These are phyloP conservation scores for Penicillium arizonense DNA, from an alignment of 495 filamentous ascomycete species.

Conservation along the genomic window DNA sequence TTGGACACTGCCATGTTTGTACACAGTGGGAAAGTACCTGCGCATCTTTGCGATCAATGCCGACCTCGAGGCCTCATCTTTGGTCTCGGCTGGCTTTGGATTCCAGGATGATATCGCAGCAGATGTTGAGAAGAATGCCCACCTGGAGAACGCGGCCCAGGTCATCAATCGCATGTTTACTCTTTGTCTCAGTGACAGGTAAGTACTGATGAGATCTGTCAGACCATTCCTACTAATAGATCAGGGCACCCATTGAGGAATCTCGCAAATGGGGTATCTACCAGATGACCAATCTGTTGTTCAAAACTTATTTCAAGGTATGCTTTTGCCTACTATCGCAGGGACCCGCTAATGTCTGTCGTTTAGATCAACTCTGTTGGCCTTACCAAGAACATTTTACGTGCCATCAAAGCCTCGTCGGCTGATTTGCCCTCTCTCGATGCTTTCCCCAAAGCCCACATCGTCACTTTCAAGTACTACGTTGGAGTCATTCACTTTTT, in stretches of 20 bases:
- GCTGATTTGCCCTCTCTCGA: slow-evolving; percentile 74
- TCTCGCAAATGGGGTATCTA: slow-evolving; percentile 98
- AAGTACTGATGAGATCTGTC: slow-evolving; percentile 25
- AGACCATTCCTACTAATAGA: slow-evolving; percentile 20
- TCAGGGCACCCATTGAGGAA: slow-evolving; percentile 78
- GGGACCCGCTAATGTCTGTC: slow-evolving; percentile 3
- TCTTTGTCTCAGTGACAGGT: slow-evolving; percentile 87
- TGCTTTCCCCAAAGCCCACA: slow-evolving; percentile 79
- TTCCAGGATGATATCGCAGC: slow-evolving; percentile 76
- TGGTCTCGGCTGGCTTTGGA: slow-evolving; percentile 35
- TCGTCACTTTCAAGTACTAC: slow-evolving; percentile 97
- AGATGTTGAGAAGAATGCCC: slow-evolving; percentile 69
- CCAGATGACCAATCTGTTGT: slow-evolving; percentile 85
- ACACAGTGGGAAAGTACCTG: slow-evolving; percentile 78
- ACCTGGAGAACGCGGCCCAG: slow-evolving; percentile 84
- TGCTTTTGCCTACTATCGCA: not conserved
- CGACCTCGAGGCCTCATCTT: slow-evolving; percentile 54
- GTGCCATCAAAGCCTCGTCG: slow-evolving; percentile 68
- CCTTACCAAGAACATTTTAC: slow-evolving; percentile 88
- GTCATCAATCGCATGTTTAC: slow-evolving; percentile 87
- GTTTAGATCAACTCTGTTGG: slow-evolving; percentile 72
- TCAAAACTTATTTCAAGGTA: slow-evolving; percentile 96
- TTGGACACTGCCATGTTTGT: slow-evolving; percentile 89
- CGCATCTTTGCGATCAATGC: slow-evolving; percentile 86
- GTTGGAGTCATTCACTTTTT: slow-evolving; percentile 85